Conservation (phyloP, 2,329 filamentous ascomycete species). For the Fusarium sacchari region DNA sequence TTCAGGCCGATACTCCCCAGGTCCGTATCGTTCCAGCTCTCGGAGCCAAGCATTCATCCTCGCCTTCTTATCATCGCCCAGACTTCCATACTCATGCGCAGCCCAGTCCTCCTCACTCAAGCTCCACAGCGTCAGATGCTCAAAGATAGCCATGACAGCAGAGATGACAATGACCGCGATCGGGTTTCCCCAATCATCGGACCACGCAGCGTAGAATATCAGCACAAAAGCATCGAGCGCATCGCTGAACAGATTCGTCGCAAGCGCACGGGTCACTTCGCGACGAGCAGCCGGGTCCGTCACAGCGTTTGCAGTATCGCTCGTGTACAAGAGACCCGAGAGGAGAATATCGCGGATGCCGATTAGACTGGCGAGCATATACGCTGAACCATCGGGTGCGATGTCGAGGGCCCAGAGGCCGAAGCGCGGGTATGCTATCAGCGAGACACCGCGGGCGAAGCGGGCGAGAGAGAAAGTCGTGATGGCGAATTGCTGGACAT, state of each 20-base stretch:
- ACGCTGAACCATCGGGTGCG: conserved; percentile 39
- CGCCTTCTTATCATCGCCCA: conserved; percentile 44
- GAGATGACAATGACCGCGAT: conserved; percentile 44
- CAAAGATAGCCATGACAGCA: conserved; percentile 46
- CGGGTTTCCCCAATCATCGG: conserved; percentile 44
- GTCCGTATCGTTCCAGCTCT: conserved; percentile 36
- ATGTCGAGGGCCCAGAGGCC: conserved; percentile 47
- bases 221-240: conserved; percentile 49
- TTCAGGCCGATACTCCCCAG: conserved; percentile 24
- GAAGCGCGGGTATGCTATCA: conserved; percentile 44
- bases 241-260: conserved; percentile 47
- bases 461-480: conserved; percentile 41
- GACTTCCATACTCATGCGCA: conserved; percentile 27
- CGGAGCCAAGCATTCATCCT: conserved; percentile 48
- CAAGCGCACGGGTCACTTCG: conserved; percentile 46
- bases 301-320: conserved; percentile 29
- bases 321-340: conserved; percentile 43
- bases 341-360: conserved; percentile 48
- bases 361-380: conserved; percentile 46
- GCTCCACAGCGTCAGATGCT: conserved; percentile 49
- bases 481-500: conserved; percentile 40
- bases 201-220: conserved; percentile 49
- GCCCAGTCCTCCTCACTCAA: conserved; percentile 44
- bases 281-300: conserved; percentile 29
- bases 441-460: conserved; percentile 43